phyloP scores from a whole-genome alignment of 2,329 filamentous ascomycete genomes.

The Apiospora pterosperma region DNA sequence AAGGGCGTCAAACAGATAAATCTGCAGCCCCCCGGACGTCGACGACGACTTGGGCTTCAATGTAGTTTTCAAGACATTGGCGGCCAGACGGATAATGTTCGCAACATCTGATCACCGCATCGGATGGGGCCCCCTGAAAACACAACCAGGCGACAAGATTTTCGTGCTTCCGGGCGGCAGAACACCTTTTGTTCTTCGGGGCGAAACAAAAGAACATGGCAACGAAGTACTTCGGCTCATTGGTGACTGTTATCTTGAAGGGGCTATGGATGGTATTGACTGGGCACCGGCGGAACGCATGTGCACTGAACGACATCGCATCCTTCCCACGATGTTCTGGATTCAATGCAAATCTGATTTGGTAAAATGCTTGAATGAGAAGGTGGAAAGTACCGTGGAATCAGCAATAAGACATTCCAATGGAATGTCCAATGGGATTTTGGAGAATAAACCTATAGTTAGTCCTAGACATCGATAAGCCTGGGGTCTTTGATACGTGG shows the following conservation, averaged over 20 bases:
- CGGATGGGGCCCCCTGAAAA: neutral
- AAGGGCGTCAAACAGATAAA: neutral
- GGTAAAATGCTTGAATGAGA: neutral
- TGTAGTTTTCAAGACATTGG: neutral
- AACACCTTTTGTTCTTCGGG: neutral
- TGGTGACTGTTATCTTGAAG: neutral
- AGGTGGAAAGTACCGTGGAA: neutral
- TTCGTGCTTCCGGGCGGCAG: neutral
- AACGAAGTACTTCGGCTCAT: neutral
- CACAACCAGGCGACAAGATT: neutral
- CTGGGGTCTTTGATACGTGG: neutral
- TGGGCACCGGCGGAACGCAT: neutral
- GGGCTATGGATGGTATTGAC: neutral
- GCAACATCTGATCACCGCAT: neutral
- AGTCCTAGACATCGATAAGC: neutral
- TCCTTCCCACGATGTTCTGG: neutral
- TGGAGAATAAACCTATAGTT: neutral
- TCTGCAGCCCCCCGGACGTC: neutral
- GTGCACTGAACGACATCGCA: neutral
- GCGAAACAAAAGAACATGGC: neutral
- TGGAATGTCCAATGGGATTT: neutral
- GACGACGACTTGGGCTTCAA: neutral
- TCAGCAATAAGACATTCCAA: neutral
- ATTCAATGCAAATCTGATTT: neutral
- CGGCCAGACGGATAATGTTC: neutral